Base-by-base conservation (phyloP, 140 eudicot genomes). In the Erigeron philadelphicus region DNA sequence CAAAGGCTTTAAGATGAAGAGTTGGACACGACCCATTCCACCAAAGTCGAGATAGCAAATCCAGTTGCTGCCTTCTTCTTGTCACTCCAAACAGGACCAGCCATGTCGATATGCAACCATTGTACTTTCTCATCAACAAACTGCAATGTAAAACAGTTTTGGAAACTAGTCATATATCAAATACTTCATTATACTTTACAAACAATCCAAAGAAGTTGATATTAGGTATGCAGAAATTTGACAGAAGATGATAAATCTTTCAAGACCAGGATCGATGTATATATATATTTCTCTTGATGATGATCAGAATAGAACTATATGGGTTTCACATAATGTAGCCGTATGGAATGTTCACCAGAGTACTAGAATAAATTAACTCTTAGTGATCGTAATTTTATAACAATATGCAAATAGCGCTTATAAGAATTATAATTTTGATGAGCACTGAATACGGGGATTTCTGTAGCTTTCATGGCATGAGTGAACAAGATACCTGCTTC, bases 121-220 rank as follows among this genome's bases (percentile, higher is more conserved):
- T 92, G 80, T 41, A 92, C 95, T 73, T 88, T 92, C 90, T 91
- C 97, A 71, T 91, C 91, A 45, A 91, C 97, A 86, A 91, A 91
- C 97, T 91, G 86, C 86, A 77, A 62, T 44, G 16, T 46, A 76
- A 18, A 42, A 76, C 25, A 13, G 17, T 68, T 43, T 68, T 31
- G 8, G 41, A 23, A 60, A 11, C 18, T 9, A 3, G 68, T 71
- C 75, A 58, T 59, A 71, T 58, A 21, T 57, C 16, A 44, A 60
- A 47, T 61, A 72, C 68, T 58, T 71, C n/a, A 21, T 57, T 71
- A 23, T 31, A 69, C 52, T 54, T 54, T 54, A 54, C 60, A 54
- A 16, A 54, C 19, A 11, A 49, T 3, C 6, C 50, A 62, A 40
- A 7, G 23, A 41, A 68, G 19, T 54, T 56, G 8, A 4, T 19